Base-by-base conservation (phyloP, 2,329 filamentous ascomycete species). In the Botryosphaeria dothidea region DNA sequence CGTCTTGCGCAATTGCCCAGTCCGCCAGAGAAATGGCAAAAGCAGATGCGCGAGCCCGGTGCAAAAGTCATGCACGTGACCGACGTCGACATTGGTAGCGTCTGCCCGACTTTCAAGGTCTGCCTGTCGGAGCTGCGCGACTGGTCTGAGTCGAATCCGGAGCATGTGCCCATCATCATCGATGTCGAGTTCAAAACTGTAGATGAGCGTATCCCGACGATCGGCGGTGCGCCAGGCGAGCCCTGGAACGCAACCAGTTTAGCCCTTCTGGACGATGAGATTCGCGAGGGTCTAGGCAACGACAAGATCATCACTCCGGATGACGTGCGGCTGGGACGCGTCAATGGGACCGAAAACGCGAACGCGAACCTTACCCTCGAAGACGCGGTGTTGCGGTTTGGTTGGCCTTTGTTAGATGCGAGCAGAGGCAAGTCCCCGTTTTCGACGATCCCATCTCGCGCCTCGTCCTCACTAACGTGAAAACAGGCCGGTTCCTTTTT, bases 11-110 rank as follows among this genome's bases (percentile, higher is more conserved):
- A 79, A 43, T 67, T 81, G 23, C 78, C 74, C 0, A 74, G 74
- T 4, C 77, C 79, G 0, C 76, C 74, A n/a, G 73, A 79, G 29
- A 15, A 38, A 48, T 58, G 76, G 79, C 52, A 71, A 72, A 29
- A 76, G 4, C 66, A 78, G 3, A 75, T 82, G 67, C 71, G 75
- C 57, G 72, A 75, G 62, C 78, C 80, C 0, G 82, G 82, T 7
- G 76, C 81, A 63, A 85, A 84, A 67, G 78, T 85, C 19, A 76
- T 84, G 67, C 82, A 85, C 70, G 77, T 84, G n/a, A 79, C 81
- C 2, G 83, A 84, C 65, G 73, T 79, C 1, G 82, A 85, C 68
- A 77, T 82, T 2, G 77, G 81, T 67, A 70, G 76, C 25, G 75
- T 78, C 21, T 84, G 82, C 73, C 77, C 81, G 67, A 83, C 81